phyloP scores from a whole-genome alignment of 164 flowering plant genomes.

The Aristolochia californica region DNA sequence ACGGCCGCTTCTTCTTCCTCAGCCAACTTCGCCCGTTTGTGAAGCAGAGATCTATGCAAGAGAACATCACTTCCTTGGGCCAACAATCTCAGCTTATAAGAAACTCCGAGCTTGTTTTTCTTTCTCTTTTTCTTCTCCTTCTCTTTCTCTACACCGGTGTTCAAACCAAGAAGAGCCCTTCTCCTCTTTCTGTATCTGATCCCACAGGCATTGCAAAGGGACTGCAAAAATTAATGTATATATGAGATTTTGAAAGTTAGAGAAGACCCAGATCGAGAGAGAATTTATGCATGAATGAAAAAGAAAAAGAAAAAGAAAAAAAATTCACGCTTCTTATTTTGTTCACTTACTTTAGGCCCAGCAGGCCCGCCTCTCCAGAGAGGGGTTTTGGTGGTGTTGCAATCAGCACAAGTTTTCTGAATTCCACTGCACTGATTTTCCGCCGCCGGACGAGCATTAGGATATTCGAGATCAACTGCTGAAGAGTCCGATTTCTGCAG shows the following conservation, averaged over 20 bases:
- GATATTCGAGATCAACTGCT: not conserved
- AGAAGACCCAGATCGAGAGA: not conserved
- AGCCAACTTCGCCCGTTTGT: constrained; percentile 25
- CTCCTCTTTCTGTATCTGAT: constrained; percentile 64
- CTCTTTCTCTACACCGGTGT: constrained; percentile 10
- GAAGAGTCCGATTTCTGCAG: constrained; percentile 17
- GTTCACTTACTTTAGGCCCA: constrained; percentile 53
- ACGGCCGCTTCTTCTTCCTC: constrained; percentile 78
- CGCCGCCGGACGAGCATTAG: not conserved
- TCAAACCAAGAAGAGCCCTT: constrained; percentile 34
- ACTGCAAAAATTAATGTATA: constrained; percentile 25
- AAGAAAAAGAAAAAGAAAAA: not conserved
- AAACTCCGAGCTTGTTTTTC: constrained; percentile 9
- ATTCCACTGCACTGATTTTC: not conserved
- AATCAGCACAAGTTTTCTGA: constrained; percentile 36
- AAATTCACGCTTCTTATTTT: not conserved
- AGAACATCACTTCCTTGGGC: constrained; percentile 22
- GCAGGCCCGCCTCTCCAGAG: constrained; percentile 74
- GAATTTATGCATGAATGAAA: not conserved
- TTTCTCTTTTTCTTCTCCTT: constrained; percentile 19
- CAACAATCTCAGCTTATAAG: constrained; percentile 24
- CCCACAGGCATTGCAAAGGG: constrained; percentile 87
- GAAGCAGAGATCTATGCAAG: constrained; percentile 20
- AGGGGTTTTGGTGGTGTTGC: constrained; percentile 58
- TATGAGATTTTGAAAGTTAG: not conserved